Evolutionary conservation across 1,284 basidiomycete genomes (phyloP).

Genomic region (Pseudomicrostroma phylloplanum): DNA sequence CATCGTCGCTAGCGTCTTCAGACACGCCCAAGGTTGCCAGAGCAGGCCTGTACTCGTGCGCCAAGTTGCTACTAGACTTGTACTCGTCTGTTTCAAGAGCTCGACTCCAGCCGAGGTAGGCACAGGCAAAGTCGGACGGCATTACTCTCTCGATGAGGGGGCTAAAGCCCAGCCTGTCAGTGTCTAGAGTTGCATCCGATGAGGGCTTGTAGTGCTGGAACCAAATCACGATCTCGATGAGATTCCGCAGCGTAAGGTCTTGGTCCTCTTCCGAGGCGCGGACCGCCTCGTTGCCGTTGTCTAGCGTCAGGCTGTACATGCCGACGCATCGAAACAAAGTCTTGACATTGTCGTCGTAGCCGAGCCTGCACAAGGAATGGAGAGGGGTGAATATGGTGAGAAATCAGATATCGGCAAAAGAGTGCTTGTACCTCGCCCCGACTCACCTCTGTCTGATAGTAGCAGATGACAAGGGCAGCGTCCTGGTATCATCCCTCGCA

Average conservation of each 20-base stretch:
- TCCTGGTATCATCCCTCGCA: background rate
- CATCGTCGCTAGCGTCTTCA: conserved; percentile 4
- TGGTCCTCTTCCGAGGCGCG: background rate
- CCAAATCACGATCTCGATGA: conserved; percentile 8
- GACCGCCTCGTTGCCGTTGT: conserved; percentile 3
- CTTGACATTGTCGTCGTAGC: conserved; percentile 1
- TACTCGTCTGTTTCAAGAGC: no score
- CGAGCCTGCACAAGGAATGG: background rate
- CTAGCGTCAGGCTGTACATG: background rate
- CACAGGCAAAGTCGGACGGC: no score
- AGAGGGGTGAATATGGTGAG: no score
- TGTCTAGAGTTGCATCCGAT: background rate
- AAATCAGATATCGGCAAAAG: no score
- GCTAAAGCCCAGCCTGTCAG: background rate
- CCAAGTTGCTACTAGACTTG: no score
- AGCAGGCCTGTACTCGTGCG: background rate
- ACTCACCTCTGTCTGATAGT: conserved; percentile 1
- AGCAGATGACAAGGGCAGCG: conserved; percentile 1
- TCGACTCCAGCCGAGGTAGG: no score
- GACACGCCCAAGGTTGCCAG: background rate
- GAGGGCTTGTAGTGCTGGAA: conserved; percentile 4
- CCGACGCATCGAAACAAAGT: background rate
- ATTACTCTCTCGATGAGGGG: no score
- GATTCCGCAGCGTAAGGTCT: background rate
- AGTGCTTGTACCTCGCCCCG: background rate